Evolutionary conservation across 768 basidiomycete genomes (phyloP), one percentile per base, ranked within the genome.

Genomic region (Mycena maculata): DNA sequence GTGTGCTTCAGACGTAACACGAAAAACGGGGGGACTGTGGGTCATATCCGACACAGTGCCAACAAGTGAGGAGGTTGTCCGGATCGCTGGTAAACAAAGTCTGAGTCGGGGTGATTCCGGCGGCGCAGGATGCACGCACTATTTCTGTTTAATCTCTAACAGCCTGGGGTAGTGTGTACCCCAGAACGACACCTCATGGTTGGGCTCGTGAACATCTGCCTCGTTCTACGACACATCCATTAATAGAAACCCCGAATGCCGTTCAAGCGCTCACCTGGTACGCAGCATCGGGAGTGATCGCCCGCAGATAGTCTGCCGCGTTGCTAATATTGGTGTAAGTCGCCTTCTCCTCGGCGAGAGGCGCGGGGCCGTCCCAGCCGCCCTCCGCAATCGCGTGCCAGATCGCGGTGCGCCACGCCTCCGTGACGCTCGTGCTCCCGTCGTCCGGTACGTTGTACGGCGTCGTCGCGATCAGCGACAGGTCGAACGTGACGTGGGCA

Each of bases 171-270:
- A 76, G 54, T 77, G 53, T 12, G 58, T 52, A 1, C 76, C 76
- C 76, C 76, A 77, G 63, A 77, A 77, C 13, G 73, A 67, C 22
- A 68, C 74, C 70, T 76, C 71, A 31, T 73, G 70, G 41, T 76
- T 74, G 13, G 76, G 76, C 56, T 77, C 76, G 52, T 77, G 67
- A 4, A 76, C 72, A 38, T 77, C 76, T 13, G 75, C 74, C 57
- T 77, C 76, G 55, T 76, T 77, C 76, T 76, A 22, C 18, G 60
- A 44, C 18, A 1, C 23, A 7, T 57, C 36, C 42, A 48, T 6
- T 20, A 20, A n/a, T n/a, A n/a, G 16, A 27, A 22, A 13, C 55
- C 11, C 36, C 28, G 39, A 11, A 18, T 4, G n/a, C 9, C 22
- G 13, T n/a, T 28, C 47, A 7, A 20, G 18, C 25, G 28, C 64